A percentile compares a stretch with the other conserved stretches of the same genome.
Evolutionary conservation across 352 stramenopile genomes (phyloP).

Genomic region (Blastocystis sp.): DNA sequence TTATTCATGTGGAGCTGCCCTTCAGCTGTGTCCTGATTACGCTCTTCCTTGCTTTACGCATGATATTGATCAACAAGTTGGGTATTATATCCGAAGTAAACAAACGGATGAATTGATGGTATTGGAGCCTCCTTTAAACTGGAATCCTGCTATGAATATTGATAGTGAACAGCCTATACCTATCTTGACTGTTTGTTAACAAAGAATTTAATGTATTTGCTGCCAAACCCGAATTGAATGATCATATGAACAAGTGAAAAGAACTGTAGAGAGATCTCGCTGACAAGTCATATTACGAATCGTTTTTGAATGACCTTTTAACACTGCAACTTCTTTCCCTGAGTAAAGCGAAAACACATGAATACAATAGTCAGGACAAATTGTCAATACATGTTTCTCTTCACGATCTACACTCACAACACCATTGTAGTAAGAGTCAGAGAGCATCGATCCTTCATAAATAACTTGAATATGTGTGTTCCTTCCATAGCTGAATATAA

Average conservation of each 20-base stretch:
- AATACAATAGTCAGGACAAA: conserved; percentile 6
- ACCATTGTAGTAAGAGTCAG: conserved; percentile 53
- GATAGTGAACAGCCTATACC: background rate
- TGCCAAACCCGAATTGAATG: conserved; percentile 52
- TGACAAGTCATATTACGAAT: conserved; percentile 47
- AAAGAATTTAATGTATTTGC: background rate
- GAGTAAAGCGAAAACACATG: conserved; percentile 46
- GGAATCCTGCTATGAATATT: background rate
- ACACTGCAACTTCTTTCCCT: conserved; percentile 26
- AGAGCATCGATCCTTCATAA: conserved; percentile 43
- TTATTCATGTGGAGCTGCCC: background rate
- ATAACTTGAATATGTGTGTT: conserved; percentile 20
- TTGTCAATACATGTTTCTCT: conserved; percentile 12
- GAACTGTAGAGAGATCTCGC: background rate
- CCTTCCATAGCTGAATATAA: background rate
- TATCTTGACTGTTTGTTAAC: background rate
- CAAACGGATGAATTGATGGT: background rate
- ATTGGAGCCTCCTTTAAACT: background rate
- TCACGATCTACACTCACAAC: background rate
- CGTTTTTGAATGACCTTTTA: conserved; percentile 40
- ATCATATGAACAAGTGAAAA: conserved; percentile 42
- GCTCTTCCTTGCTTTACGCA: conserved; percentile 5
- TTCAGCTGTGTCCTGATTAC: background rate
- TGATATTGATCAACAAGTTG: background rate
- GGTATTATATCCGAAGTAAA: conserved; percentile 20